A percentile compares a stretch with the other conserved stretches of the same genome.
Conservation (phyloP, 2,329 filamentous ascomycete species). For the Hypomyces perniciosus region DNA sequence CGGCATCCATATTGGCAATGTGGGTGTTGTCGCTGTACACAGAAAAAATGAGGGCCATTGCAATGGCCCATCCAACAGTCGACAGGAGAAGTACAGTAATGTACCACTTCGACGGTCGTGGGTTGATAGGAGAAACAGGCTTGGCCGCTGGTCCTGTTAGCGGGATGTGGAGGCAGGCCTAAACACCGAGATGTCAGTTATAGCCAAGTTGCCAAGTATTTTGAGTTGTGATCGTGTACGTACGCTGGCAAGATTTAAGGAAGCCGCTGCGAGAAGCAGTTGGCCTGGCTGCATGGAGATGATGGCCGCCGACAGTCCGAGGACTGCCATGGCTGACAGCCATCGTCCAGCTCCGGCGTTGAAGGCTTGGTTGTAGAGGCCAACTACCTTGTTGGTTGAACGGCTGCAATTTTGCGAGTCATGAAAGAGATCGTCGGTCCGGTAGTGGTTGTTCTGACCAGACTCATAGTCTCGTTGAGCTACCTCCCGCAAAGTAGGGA, state of each 20-base stretch:
- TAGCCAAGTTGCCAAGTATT: background rate
- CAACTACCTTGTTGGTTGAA: constrained; percentile 13
- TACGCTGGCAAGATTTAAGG: background rate
- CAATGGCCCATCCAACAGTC: background rate
- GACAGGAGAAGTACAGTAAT: background rate
- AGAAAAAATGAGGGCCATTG: background rate
- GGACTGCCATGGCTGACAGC: constrained; percentile 11
- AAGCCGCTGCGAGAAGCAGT: background rate
- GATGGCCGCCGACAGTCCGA: constrained; percentile 15
- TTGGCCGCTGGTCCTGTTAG: background rate
- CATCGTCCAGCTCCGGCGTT: constrained; percentile 17
- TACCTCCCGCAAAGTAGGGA: too few relatives aligned
- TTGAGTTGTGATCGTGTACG: background rate
- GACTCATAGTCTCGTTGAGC: background rate
- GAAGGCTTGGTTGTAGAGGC: constrained; percentile 14
- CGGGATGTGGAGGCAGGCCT: background rate
- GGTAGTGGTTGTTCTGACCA: background rate
- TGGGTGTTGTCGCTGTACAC: background rate
- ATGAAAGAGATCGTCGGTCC: background rate
- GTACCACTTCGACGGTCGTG: background rate
- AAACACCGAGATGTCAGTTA: background rate
- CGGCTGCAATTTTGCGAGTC: background rate
- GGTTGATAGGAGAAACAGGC: background rate
- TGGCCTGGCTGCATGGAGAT: constrained; percentile 13
- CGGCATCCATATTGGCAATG: background rate